phyloP scores from a whole-genome alignment of 331 rosid species.

The Telfairia occidentalis region DNA sequence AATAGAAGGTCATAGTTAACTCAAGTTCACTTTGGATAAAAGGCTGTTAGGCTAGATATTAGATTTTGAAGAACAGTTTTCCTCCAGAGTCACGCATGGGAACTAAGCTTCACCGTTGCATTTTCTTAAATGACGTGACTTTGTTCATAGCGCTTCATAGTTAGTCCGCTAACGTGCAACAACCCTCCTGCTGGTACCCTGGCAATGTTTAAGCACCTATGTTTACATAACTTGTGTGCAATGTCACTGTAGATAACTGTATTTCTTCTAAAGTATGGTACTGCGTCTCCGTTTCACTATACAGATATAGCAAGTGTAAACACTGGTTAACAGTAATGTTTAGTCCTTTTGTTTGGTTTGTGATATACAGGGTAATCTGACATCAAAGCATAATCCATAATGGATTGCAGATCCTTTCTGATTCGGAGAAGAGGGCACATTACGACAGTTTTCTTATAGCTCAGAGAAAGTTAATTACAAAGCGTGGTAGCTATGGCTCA shows the following conservation, averaged over 20 bases:
- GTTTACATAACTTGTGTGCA: not conserved
- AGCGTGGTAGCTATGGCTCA: slow-evolving; percentile 25
- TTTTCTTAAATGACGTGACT: not conserved
- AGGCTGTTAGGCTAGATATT: not conserved
- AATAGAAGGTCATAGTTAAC: not conserved
- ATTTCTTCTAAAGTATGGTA: not conserved
- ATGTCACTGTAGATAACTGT: not conserved
- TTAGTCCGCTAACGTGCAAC: not conserved
- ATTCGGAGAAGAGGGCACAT: slow-evolving; percentile 61
- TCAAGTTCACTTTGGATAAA: not conserved
- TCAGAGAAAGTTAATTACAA: slow-evolving; percentile 50
- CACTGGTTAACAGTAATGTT: not conserved
- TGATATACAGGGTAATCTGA: slow-evolving; percentile 21
- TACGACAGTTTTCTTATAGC: slow-evolving; percentile 60
- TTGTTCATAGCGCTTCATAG: not conserved
- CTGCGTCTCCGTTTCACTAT: not conserved
- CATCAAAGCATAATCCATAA: slow-evolving; percentile 24
- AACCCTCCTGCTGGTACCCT: not conserved
- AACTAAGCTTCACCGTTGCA: not conserved
- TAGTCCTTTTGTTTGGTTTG: slow-evolving; percentile 10
- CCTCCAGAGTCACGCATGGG: not conserved
- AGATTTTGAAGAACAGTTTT: not conserved
- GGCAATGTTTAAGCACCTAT: not conserved
- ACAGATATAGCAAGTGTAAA: not conserved
- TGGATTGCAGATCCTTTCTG: slow-evolving; percentile 93